Conservation (phyloP, 257 asterid genomes). For the Scutellaria baicalensis region DNA sequence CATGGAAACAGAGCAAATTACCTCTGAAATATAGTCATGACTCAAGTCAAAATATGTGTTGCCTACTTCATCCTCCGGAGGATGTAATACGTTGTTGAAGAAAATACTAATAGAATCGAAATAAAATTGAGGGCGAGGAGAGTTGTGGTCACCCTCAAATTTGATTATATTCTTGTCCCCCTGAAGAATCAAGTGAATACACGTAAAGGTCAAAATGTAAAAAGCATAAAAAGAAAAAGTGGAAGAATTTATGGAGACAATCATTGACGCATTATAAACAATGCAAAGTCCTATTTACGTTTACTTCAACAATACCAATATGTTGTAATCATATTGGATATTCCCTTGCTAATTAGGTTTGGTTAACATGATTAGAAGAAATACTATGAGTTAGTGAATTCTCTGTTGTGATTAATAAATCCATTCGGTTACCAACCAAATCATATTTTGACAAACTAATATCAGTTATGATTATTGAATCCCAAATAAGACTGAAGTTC, state of each 20-base stretch:
- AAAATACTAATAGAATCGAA: slow-evolving; percentile 90
- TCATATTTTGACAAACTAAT: too few relatives aligned
- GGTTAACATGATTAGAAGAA: too few relatives aligned
- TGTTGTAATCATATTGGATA: too few relatives aligned
- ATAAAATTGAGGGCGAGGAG: slow-evolving; percentile 92
- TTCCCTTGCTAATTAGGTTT: too few relatives aligned
- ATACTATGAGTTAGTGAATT: too few relatives aligned
- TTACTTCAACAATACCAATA: too few relatives aligned
- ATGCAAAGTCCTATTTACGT: too few relatives aligned
- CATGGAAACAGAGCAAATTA: neutral
- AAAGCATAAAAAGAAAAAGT: neutral
- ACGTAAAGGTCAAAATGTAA: neutral
- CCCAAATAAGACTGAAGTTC: too few relatives aligned
- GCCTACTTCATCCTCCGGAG: neutral
- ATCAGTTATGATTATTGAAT: too few relatives aligned
- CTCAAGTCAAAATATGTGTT: slow-evolving; percentile 25
- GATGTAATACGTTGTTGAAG: slow-evolving; percentile 51
- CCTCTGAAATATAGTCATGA: neutral
- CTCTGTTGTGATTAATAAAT: too few relatives aligned
- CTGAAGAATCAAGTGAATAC: slow-evolving; percentile 26
- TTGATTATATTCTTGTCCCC: slow-evolving; percentile 93
- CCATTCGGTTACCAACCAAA: too few relatives aligned
- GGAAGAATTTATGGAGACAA: neutral
- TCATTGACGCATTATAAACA: too few relatives aligned
- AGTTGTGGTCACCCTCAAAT: slow-evolving; percentile 96